Base-by-base conservation (phyloP, 23 red algal genomes). In the Gracilaria gracilis region DNA sequence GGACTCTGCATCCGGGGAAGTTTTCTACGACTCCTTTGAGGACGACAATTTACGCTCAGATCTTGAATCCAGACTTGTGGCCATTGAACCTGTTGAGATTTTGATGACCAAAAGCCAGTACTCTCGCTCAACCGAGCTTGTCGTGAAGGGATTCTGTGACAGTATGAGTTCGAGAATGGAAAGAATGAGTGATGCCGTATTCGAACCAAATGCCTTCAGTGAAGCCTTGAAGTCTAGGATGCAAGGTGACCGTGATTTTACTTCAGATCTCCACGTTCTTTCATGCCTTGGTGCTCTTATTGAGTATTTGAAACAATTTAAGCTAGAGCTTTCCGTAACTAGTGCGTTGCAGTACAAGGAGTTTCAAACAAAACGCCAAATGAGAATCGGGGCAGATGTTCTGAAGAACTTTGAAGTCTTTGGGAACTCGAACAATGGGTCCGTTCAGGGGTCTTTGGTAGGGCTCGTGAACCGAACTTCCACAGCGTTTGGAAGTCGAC, bases 361-460 rank as follows among this genome's bases (percentile, higher is more conserved):
- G 23, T 90, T 85, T 79, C 50, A 31, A 57, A 75, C 85, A 28
- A 58, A 51, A 7, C 65, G 70, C 1, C 62, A 95, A 25, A 90
- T 95, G 86, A 76, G 37, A 21, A 72, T 95, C 17, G 93, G 86
- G 20, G 76, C 79, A 14, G 86, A 95, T 44, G 93, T 88, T 19
- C 44, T 95, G 35, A 78, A 66, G 32, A 88, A 95, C 80, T 95
- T 95, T 39, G 93, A 95, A 19, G 77, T 95, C 14, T 90, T 95
- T 61, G 75, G 74, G 27, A 89, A 88, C 61, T 85, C 83, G 14
- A 95, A 88, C 69, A 75, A 83, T 58, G 86, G 85, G n/a, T 69
- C 54, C 27, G 76, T 66, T n/a, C 34, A 76, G 4, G 76, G 85
- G 25, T 90, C 92, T 39, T 83, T 94, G 62, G 39, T 94, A 31